Percentiles rank a stretch among this genome's conserved stretches.
phyloP scores from a whole-genome alignment of 139 green algal genomes.

The Micractinium sp. region DNA sequence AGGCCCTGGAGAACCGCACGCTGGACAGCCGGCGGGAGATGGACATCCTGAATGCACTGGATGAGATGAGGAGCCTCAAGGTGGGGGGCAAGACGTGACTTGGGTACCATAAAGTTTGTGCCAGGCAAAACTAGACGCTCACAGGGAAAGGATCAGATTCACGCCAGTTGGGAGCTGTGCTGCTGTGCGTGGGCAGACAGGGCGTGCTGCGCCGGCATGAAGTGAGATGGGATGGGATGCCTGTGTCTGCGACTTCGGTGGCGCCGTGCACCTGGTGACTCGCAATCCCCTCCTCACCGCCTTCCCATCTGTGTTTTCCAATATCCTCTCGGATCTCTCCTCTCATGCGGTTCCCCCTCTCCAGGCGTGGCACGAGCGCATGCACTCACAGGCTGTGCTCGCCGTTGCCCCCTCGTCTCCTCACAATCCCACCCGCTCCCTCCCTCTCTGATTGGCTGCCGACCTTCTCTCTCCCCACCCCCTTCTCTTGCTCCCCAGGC shows the following conservation, averaged over 20 bases:
- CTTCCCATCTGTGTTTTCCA: too few species aligned
- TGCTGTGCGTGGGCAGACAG: too few species aligned
- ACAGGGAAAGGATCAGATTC: too few species aligned
- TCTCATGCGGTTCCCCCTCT: neutral
- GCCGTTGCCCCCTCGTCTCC: too few species aligned
- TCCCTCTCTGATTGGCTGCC: neutral
- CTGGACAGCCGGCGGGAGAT: constrained; percentile 94
- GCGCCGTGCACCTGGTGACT: too few species aligned
- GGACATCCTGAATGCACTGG: constrained; percentile 94
- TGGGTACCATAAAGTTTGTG: too few species aligned
- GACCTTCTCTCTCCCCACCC: neutral
- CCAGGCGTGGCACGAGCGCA: constrained; percentile 38
- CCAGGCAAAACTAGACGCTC: too few species aligned
- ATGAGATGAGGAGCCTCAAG: constrained; percentile 91
- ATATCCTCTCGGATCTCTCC: neutral
- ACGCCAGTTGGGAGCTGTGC: too few species aligned
- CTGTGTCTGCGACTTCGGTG: neutral
- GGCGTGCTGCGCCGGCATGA: too few species aligned
- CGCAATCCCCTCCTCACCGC: too few species aligned
- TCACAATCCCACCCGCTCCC: neutral
- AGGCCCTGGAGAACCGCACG: constrained; percentile 92
- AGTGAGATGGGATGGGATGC: neutral
- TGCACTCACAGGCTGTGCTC: too few species aligned
- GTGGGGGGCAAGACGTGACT: neutral
- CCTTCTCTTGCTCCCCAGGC: neutral